Evolutionary conservation across 2,329 filamentous ascomycete genomes (phyloP).

Genomic region (Moelleriella libera): DNA sequence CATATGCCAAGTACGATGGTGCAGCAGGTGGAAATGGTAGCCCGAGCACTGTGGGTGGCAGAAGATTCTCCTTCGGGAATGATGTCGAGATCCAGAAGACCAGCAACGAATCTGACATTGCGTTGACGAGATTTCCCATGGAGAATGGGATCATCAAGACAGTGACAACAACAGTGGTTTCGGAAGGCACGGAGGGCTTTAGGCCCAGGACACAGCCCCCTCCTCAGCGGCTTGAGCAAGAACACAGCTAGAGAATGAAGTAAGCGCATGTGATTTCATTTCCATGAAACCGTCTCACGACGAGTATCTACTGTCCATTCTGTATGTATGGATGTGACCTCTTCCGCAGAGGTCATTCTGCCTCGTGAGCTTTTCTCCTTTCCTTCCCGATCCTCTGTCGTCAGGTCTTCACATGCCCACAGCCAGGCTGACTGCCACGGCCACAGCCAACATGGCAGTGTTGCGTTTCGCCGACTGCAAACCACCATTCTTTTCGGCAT

Average conservation of each 20-base stretch:
- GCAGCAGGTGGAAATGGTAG: too few relatives aligned
- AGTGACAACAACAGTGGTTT: not conserved
- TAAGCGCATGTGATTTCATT: too few relatives aligned
- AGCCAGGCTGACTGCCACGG: not conserved
- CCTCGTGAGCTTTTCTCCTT: too few relatives aligned
- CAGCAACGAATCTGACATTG: not conserved
- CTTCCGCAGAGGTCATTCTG: too few relatives aligned
- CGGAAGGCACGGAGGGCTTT: not conserved
- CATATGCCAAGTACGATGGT: not conserved
- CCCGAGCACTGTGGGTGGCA: not conserved
- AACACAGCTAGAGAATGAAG: too few relatives aligned
- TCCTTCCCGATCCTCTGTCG: too few relatives aligned
- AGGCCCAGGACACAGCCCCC: not conserved
- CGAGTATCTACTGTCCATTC: too few relatives aligned
- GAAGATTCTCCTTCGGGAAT: not conserved
- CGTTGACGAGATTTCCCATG: not conserved
- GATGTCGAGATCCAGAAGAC: slow-evolving; percentile 2
- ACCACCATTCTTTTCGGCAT: not conserved
- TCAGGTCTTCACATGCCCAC: not conserved
- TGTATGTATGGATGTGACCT: too few relatives aligned
- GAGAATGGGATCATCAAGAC: not conserved
- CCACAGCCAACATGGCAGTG: not conserved
- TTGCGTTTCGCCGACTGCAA: not conserved
- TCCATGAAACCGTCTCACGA: too few relatives aligned
- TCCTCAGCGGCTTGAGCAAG: not conserved